A percentile compares a stretch with the other conserved stretches of the same genome.
Conservation (phyloP, 176 grass and related monocot genomes). For the Coix lacrymajobi region DNA sequence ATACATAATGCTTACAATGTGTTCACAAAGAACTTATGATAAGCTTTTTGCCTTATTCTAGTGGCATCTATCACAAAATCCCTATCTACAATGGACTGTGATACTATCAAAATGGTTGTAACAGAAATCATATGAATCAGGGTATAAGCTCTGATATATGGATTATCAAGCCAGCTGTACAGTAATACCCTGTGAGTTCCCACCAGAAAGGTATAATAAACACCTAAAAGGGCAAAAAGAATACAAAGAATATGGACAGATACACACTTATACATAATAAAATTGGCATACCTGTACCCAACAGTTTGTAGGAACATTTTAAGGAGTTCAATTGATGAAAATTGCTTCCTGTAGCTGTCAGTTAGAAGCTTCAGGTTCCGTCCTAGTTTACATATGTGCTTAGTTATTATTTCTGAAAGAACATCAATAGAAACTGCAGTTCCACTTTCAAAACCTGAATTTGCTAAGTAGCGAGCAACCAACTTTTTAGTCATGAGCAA, state of each 20-base stretch:
- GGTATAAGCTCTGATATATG: not conserved
- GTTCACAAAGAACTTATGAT: not conserved
- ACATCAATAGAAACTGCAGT: slow-evolving; percentile 69
- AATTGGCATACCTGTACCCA: slow-evolving; percentile 63
- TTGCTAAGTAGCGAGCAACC: slow-evolving; percentile 49
- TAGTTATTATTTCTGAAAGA: slow-evolving; percentile 74
- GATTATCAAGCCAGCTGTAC: slow-evolving; percentile 3
- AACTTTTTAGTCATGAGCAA: slow-evolving; percentile 55
- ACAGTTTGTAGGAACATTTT: slow-evolving; percentile 92
- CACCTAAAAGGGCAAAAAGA: not conserved
- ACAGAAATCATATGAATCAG: not conserved
- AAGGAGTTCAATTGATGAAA: slow-evolving; percentile 83
- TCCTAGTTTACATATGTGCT: slow-evolving; percentile 70
- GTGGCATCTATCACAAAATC: not conserved
- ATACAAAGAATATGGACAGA: slow-evolving; percentile 10
- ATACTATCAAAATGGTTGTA: slow-evolving; percentile 19
- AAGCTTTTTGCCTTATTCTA: not conserved
- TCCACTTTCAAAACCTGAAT: slow-evolving; percentile 55
- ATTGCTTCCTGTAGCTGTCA: slow-evolving; percentile 89
- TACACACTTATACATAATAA: slow-evolving; percentile 1
- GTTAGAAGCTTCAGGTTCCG: slow-evolving; percentile 68
- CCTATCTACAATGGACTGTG: not conserved
- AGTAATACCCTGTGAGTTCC: not conserved
- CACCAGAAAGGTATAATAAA: not conserved
- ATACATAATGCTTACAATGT: not conserved